A percentile compares a stretch with the other conserved stretches of the same genome.
phyloP scores from a whole-genome alignment of 148 eudicot species.

The Silene uniflora region DNA sequence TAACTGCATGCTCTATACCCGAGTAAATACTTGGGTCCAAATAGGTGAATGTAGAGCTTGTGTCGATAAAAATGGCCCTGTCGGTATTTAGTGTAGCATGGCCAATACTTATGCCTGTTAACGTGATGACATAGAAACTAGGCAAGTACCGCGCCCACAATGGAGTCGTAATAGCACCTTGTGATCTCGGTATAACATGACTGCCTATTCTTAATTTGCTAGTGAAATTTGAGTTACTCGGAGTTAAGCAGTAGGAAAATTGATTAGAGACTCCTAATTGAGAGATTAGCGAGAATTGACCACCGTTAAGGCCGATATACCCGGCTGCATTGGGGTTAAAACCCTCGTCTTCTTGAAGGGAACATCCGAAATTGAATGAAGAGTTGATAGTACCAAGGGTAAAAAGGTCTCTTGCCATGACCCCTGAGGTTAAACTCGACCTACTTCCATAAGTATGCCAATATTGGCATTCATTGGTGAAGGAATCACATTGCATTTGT shows the following conservation, averaged over 20 bases:
- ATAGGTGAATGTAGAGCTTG: constrained; percentile 22
- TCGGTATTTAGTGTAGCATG: not conserved
- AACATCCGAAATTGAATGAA: constrained; percentile 34
- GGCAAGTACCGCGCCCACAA: not conserved
- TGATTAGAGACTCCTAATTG: constrained; percentile 29
- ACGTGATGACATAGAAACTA: constrained; percentile 4
- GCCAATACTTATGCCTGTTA: constrained; percentile 15
- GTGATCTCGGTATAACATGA: not conserved
- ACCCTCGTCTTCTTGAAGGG: constrained; percentile 24
- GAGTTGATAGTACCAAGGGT: constrained; percentile 20
- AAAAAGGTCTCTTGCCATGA: constrained; percentile 31
- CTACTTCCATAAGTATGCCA: constrained; percentile 28
- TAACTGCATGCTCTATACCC: constrained; percentile 6
- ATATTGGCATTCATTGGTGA: constrained; percentile 24
- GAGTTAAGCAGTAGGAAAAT: constrained; percentile 46
- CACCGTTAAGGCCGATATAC: constrained; percentile 44
- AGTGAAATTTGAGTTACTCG: constrained; percentile 5
- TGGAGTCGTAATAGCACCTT: constrained; percentile 5
- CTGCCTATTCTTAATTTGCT: constrained; percentile 24
- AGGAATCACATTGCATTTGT: constrained; percentile 6
- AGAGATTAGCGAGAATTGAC: constrained; percentile 29
- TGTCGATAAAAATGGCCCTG: constrained; percentile 13
- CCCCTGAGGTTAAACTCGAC: constrained; percentile 25
- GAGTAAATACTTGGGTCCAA: constrained; percentile 1
- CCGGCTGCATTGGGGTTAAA: constrained; percentile 26